Percentiles rank a stretch among this genome's conserved stretches.
phyloP scores from a whole-genome alignment of 805 yeast genomes.

The Isabelozyma heimii region DNA sequence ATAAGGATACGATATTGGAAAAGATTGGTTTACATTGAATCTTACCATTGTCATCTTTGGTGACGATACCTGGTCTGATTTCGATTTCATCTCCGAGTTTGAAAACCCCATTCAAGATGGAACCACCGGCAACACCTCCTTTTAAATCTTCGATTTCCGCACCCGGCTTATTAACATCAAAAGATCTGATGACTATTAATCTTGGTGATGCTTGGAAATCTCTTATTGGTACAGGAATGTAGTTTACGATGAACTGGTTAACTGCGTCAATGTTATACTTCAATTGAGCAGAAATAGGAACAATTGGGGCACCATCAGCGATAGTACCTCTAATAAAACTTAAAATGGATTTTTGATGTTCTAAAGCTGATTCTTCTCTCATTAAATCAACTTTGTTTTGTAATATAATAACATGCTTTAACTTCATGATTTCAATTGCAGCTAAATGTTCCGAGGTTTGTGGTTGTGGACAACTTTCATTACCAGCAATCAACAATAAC shows the following conservation, averaged over 20 bases:
- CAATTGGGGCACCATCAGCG: slow-evolving; percentile 98
- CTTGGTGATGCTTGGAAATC: slow-evolving; percentile 93
- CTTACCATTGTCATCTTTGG: slow-evolving; percentile 83
- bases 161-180: slow-evolving; percentile 99
- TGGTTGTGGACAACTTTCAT: slow-evolving; percentile 99
- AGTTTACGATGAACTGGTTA: slow-evolving; percentile 91
- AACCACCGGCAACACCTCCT: slow-evolving; percentile 99
- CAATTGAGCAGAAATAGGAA: slow-evolving; percentile 98
- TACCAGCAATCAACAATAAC: slow-evolving; percentile 90
- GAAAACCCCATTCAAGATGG: slow-evolving; percentile 95
- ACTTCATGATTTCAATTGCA: slow-evolving; percentile 98
- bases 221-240: slow-evolving; percentile 94
- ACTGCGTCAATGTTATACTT: slow-evolving; percentile 99
- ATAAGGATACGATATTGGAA: slow-evolving; percentile 88
- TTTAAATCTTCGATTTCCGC: slow-evolving; percentile 93
- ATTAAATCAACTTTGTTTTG: slow-evolving; percentile 98
- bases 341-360: slow-evolving; percentile 89
- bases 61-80: slow-evolving; percentile 98
- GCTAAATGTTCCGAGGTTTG: slow-evolving; percentile 99
- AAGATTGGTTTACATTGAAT: slow-evolving; percentile 95
- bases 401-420: slow-evolving; percentile 91
- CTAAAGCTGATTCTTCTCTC: slow-evolving; percentile 95
- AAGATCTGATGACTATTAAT: slow-evolving; percentile 94
- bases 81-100: slow-evolving; percentile 97
- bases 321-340: slow-evolving; percentile 95